Evolutionary conservation across 1,139 yeast genomes (phyloP), one percentile per base, ranked within the genome.

Genomic region (Magnusiomyces sp.): DNA sequence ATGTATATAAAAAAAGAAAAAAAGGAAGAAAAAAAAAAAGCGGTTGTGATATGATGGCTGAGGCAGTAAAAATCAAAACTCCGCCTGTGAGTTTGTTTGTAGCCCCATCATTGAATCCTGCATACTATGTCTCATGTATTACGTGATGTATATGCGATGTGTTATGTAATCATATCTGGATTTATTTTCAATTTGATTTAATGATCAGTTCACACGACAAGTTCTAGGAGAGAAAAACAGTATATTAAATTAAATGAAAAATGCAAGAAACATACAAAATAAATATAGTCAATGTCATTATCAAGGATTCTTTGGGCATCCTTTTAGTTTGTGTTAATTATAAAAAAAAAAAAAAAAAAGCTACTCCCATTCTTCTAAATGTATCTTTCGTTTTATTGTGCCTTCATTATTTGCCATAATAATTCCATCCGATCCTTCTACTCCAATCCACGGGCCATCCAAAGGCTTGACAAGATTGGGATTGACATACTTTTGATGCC

Each of bases 361-460:
- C 58, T 57, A 70, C 50, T 74, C 76, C 79, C 79, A 75, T 53
- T 75, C 76, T 59, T 76, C 74, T 55, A 72, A 68, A 13, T 71
- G 65, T 40, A 77, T 69, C 40, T 69, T 67, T 57, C 76, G 73
- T 45, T 78, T 64, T 9, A 74, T 63, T 1, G 80, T 73, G 3
- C 88, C 87, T 55, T 80, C 83, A 13, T 69, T 67, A 52, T 80
- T 76, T 23, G 83, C 80, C 58, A 80, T 70, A 37, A 83, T 70
- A 36, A 81, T 76, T 51, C 79, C 82, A 48, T 77, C 75, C 1
- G 10, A n/a, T 0, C 81, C 80, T 56, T 83, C 89, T 17, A 82
- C 72, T 1, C 78, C 86, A 45, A 85, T 73, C 77, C 89, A 76
- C 0, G 96, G 95, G 0, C 95, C 95, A 56, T 88, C 95, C 45